phyloP scores from a whole-genome alignment of 1,139 yeast species.

The Diutina neorugosa region DNA sequence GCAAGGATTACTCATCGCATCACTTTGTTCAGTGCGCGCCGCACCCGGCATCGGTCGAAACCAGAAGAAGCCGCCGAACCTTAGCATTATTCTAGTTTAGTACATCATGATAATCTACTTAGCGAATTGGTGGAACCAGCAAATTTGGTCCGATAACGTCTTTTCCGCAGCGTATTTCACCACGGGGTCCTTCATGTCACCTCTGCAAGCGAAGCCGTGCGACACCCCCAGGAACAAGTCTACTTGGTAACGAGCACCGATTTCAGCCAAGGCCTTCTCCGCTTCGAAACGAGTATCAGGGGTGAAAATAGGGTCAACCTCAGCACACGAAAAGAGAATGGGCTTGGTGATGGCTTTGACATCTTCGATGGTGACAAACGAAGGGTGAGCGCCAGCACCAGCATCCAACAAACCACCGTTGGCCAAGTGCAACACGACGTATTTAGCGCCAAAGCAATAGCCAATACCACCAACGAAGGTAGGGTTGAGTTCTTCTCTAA shows the following conservation, averaged over 20 bases:
- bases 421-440: slow-evolving; percentile 40
- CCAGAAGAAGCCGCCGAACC: too few relatives aligned
- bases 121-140: slow-evolving; percentile 1
- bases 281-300: slow-evolving; percentile 48
- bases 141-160: slow-evolving; percentile 45
- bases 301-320: slow-evolving; percentile 50
- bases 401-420: slow-evolving; percentile 37
- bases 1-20: neutral
- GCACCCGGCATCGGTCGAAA: neutral
- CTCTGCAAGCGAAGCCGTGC: slow-evolving; percentile 75
- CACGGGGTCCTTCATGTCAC: slow-evolving; percentile 45
- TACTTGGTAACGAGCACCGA: slow-evolving; percentile 38
- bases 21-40: neutral
- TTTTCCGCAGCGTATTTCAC: slow-evolving; percentile 62
- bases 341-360: slow-evolving; percentile 44
- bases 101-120: neutral
- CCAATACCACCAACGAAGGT: slow-evolving; percentile 53
- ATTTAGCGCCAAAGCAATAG: slow-evolving; percentile 80
- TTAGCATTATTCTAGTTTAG: too few relatives aligned
- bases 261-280: slow-evolving; percentile 38
- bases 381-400: slow-evolving; percentile 76
- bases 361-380: slow-evolving; percentile 54
- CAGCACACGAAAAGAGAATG: slow-evolving; percentile 60
- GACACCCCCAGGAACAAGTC: slow-evolving; percentile 46
- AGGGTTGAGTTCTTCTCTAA: slow-evolving; percentile 35